Conservation (phyloP, 1,139 yeast species). For the Hanseniaspora gamundiae region DNA sequence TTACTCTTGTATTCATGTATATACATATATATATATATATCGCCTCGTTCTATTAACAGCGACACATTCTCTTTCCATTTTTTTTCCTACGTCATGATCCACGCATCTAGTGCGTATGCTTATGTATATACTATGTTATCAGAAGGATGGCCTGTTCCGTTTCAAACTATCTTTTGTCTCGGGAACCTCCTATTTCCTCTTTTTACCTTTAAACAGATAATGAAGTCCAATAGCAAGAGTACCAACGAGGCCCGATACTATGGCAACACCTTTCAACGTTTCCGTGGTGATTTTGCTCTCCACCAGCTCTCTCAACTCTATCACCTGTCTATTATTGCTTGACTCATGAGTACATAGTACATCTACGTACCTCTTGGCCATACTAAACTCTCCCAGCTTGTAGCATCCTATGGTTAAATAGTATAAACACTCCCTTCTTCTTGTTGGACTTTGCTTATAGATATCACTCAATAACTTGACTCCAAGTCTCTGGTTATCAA, state of each 20-base stretch:
- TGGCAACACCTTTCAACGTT: constrained; percentile 78
- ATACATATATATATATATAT: too few species aligned
- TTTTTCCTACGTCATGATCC: too few species aligned
- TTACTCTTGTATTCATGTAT: too few species aligned
- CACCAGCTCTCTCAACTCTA: constrained; percentile 56
- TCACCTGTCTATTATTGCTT: constrained; percentile 56
- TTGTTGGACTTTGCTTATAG: constrained; percentile 64
- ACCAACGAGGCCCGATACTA: constrained; percentile 76
- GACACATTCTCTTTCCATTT: too few species aligned
- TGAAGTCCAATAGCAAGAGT: constrained; percentile 33
- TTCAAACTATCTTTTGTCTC: too few species aligned
- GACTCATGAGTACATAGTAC: constrained; percentile 55
- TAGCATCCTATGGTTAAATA: constrained; percentile 81
- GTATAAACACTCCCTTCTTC: constrained; percentile 83
- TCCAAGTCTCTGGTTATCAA: constrained; percentile 64
- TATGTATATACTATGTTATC: too few species aligned
- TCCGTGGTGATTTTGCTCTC: constrained; percentile 76
- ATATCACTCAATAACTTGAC: constrained; percentile 62
- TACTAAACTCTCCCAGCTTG: constrained; percentile 76
- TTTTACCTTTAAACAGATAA: constrained; percentile 2
- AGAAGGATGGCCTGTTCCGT: too few species aligned
- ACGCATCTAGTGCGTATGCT: too few species aligned
- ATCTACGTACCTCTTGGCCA: constrained; percentile 79
- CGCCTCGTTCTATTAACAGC: too few species aligned
- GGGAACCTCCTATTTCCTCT: constrained; percentile 1